Evolutionary conservation across 768 basidiomycete genomes (phyloP), one percentile per base, ranked within the genome.

Genomic region (Sporobolomyces phaffii): DNA sequence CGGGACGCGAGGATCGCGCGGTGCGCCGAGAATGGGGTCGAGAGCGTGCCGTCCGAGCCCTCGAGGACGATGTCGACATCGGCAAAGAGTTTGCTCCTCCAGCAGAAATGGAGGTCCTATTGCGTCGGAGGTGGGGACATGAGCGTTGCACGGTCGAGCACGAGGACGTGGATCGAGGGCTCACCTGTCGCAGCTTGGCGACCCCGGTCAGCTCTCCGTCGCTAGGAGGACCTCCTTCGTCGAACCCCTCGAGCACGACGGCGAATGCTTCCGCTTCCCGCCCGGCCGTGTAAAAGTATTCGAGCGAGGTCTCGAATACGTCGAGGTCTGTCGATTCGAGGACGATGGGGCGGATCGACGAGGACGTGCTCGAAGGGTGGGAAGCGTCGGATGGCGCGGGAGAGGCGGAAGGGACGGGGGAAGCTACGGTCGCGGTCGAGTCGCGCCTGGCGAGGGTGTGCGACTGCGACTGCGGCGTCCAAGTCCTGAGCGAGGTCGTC

Each of bases 201-300:
- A 89, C 79, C 18, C 90, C 80, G 49, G 83, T 79, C 69, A 81
- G 84, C 77, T 79, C 84, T 13, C 78, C 81, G 43, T 72, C 78
- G 2, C 43, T 74, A 70, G 80, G 72, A 59, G 29, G 60, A 53
- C 58, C 73, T 33, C 65, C 47, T 75, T 77, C 70, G 80, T 81
- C 14, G 79, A 76, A 56, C 80, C 70, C 78, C 73, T 92, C 91
- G 73, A 90, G 91, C 8, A 91, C 83, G 76, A 89, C 91, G 72
- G 88, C 89, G 72, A 90, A 91, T 75, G 88, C 88, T 58, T 90
- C 89, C 17, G 75, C 74, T 66, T 92, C 84, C 36, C 89, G 89
- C 76, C 88, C 86, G 17, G 89, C 90, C 0, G 94, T 96, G 77
- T 98, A 99, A 2, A 97, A 83, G 76, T 91, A 94, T 77, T 96